These are phyloP conservation scores for Diaporthe longicolla DNA, from an alignment of 2,329 filamentous ascomycete species.

Conservation along the genomic window DNA sequence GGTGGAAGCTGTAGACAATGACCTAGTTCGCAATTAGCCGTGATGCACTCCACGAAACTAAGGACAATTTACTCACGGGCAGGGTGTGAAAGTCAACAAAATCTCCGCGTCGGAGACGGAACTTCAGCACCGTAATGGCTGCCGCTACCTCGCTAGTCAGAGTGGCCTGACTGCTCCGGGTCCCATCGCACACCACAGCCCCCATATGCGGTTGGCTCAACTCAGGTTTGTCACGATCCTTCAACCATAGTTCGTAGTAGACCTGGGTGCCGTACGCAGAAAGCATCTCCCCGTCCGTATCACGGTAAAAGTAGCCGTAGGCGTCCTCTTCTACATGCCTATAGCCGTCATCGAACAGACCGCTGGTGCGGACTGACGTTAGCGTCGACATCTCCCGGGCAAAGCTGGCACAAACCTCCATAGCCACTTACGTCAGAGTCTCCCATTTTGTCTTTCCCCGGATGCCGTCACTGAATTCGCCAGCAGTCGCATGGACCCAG, in stretches of 20 bases:
- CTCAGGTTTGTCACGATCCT: not conserved
- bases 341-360: not conserved
- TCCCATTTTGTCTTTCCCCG: not conserved
- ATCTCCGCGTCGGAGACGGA: not conserved
- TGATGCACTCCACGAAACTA: no score
- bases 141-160: not conserved
- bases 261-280: not conserved
- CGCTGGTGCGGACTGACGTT: not conserved
- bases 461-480: not conserved
- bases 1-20: not conserved
- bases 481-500: not conserved
- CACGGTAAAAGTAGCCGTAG: not conserved
- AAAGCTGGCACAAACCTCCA: not conserved
- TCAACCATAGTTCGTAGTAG: not conserved
- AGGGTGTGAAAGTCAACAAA: not conserved
- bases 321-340: not conserved
- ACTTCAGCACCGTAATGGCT: not conserved
- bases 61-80: not conserved
- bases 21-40: not conserved
- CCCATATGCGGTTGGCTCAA: not conserved
- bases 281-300: not conserved
- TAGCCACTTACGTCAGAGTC: not conserved
- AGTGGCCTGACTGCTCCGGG: not conserved
- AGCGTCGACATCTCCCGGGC: not conserved
- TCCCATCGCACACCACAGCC: not conserved